These are phyloP conservation scores for Ophiostoma quercus DNA, from an alignment of 2,329 filamentous ascomycete genomes.

Conservation along the genomic window DNA sequence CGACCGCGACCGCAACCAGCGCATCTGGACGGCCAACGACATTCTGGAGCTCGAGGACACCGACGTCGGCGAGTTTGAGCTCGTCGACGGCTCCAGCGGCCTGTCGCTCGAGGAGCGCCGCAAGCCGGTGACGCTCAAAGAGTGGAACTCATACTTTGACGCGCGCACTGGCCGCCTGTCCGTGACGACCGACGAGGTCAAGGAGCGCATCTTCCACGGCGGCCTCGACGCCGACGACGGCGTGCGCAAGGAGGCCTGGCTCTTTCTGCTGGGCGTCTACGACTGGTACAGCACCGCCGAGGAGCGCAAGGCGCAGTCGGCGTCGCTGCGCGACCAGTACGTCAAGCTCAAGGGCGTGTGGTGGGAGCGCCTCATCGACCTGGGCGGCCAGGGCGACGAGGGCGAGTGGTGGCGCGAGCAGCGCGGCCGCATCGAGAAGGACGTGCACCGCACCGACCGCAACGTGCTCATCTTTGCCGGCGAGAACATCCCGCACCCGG, in stretches of 20 bases:
- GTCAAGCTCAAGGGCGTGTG: conserved; percentile 88
- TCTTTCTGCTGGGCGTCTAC: conserved; percentile 86
- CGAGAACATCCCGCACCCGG: conserved; percentile 93
- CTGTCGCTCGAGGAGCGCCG: conserved; percentile 71
- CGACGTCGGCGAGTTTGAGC: conserved; percentile 91
- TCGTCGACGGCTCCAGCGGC: conserved; percentile 68
- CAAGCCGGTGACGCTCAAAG: conserved; percentile 69
- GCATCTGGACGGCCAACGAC: conserved; percentile 90
- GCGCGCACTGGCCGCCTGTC: conserved; percentile 64
- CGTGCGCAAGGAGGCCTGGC: conserved; percentile 92
- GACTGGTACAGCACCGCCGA: conserved; percentile 87
- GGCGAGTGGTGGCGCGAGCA: conserved; percentile 98
- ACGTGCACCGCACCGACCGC: conserved; percentile 94
- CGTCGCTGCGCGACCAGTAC: conserved; percentile 86
- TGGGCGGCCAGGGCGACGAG: conserved; percentile 71
- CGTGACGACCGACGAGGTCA: conserved; percentile 84
- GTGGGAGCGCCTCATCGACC: conserved; percentile 91
- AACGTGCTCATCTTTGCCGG: conserved; percentile 92
- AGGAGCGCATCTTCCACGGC: conserved; percentile 95
- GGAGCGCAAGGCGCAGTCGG: conserved; percentile 75
- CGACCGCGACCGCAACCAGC: conserved; percentile 75
- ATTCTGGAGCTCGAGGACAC: conserved; percentile 92
- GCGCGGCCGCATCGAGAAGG: conserved; percentile 89
- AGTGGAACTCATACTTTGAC: conserved; percentile 93
- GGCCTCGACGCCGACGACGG: conserved; percentile 84